These are phyloP conservation scores for Fusarium sp. DNA, from an alignment of 2,329 filamentous ascomycete species.

Conservation along the genomic window DNA sequence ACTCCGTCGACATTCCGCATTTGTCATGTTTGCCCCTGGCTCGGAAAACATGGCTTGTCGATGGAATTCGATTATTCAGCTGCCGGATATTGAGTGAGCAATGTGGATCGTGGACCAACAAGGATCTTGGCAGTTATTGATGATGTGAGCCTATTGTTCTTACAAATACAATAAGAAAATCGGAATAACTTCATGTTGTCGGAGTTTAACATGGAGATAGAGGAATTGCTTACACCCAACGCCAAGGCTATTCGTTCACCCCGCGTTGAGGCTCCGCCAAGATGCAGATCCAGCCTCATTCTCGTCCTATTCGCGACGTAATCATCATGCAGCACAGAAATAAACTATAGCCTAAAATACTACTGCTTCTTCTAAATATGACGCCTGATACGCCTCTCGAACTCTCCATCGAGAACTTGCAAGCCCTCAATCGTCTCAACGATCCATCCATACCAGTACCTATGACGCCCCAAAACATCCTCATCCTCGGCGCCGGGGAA, in stretches of 20 bases:
- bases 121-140: not conserved
- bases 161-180: not conserved
- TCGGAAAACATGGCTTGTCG: not conserved
- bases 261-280: not conserved
- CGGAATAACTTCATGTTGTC: not conserved
- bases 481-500: slow-evolving; percentile 75
- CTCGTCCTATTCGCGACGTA: not conserved
- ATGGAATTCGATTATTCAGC: slow-evolving; percentile 2
- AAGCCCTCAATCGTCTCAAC: slow-evolving; percentile 41
- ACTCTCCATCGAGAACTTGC: slow-evolving; percentile 42
- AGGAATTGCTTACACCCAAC: not conserved
- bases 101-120: not conserved
- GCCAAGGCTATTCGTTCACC: slow-evolving; percentile 1
- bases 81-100: not conserved
- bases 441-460: slow-evolving; percentile 13
- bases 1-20: not conserved
- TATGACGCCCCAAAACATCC: slow-evolving; percentile 52
- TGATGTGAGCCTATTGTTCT: not conserved
- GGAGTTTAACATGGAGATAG: slow-evolving; percentile 28
- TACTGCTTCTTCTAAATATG: slow-evolving; percentile 8
- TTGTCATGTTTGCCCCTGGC: not conserved
- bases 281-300: slow-evolving; percentile 2
- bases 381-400: slow-evolving; percentile 33
- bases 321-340: not conserved
- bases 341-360: slow-evolving; percentile 35